phyloP scores from a whole-genome alignment of 1,284 basidiomycete genomes.

The Cryptococcus amylolentus region DNA sequence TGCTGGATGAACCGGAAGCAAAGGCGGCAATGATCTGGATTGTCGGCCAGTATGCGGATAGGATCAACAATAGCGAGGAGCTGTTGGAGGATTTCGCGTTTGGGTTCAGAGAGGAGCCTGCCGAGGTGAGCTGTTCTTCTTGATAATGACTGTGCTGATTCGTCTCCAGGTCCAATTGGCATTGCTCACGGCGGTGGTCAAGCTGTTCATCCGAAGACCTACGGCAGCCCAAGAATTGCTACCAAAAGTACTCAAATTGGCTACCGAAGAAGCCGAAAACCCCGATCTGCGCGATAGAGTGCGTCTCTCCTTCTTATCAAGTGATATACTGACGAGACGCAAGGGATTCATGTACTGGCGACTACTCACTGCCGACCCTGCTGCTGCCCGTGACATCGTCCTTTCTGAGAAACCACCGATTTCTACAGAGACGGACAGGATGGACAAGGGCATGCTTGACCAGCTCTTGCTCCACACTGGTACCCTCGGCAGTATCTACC shows the following conservation, averaged over 20 bases:
- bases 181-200: conserved; percentile 92
- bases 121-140: conserved; percentile 59
- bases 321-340: not conserved
- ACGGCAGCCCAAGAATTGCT: conserved; percentile 86
- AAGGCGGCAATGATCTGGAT: conserved; percentile 99
- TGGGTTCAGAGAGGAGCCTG: conserved; percentile 87
- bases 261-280: conserved; percentile 94
- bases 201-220: conserved; percentile 91
- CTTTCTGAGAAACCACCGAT: conserved; percentile 91
- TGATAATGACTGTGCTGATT: not conserved
- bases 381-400: conserved; percentile 86
- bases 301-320: conserved; percentile 12
- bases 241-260: conserved; percentile 83
- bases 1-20: conserved; percentile 95
- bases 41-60: conserved; percentile 94
- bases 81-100: conserved; percentile 86
- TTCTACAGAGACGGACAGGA: conserved; percentile 94
- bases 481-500: conserved; percentile 50
- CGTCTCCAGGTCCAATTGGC: conserved; percentile 78
- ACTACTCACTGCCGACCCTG: conserved; percentile 87
- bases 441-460: conserved; percentile 92
- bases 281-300: conserved; percentile 84
- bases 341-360: conserved; percentile 97
- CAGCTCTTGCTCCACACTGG: conserved; percentile 56
- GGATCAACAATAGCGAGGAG: conserved; percentile 95